phyloP scores from a whole-genome alignment of 805 yeast genomes.

The Schwanniomyces polymorphus region DNA sequence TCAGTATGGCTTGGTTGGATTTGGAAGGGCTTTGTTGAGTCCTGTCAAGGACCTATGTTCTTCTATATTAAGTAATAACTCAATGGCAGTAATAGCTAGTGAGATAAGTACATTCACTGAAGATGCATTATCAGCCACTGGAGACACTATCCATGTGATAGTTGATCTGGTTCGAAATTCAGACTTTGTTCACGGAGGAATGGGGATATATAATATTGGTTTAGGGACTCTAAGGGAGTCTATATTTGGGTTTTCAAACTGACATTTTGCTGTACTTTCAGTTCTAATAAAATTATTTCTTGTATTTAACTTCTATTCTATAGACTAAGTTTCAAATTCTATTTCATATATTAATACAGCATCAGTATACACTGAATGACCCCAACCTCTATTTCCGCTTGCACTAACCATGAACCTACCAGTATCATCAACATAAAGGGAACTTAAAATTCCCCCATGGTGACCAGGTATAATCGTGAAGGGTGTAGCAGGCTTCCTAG shows the following conservation, averaged over 20 bases:
- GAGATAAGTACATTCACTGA: slow-evolving; percentile 10
- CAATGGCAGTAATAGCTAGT: slow-evolving; percentile 5
- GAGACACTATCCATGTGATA: slow-evolving; percentile 10
- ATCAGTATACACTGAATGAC: slow-evolving; percentile 74
- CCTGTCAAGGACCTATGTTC: slow-evolving; percentile 4
- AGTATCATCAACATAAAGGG: slow-evolving; percentile 79
- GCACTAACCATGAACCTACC: slow-evolving; percentile 87
- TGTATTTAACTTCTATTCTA: slow-evolving; percentile 5
- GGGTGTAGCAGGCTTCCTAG: slow-evolving; percentile 56
- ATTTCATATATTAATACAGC: slow-evolving; percentile 82
- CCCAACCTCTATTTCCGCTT: slow-evolving; percentile 95
- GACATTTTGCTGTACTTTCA: not conserved
- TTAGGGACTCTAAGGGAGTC: slow-evolving; percentile 31
- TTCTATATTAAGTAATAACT: slow-evolving; percentile 4
- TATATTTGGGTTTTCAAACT: slow-evolving; percentile 20
- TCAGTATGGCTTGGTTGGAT: slow-evolving; percentile 6
- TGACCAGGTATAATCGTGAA: slow-evolving; percentile 94
- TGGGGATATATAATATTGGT: slow-evolving; percentile 29
- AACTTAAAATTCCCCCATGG: slow-evolving; percentile 86
- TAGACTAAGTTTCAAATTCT: slow-evolving; percentile 34
- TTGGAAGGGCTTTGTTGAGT: slow-evolving; percentile 5
- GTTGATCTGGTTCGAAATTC: slow-evolving; percentile 13
- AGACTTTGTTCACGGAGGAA: slow-evolving; percentile 15
- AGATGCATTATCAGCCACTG: slow-evolving; percentile 8
- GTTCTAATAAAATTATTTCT: not conserved